A percentile compares a stretch with the other conserved stretches of the same genome.
These are phyloP conservation scores for Aureobasidium sp. DNA, from an alignment of 2,329 filamentous ascomycete species.

Conservation along the genomic window DNA sequence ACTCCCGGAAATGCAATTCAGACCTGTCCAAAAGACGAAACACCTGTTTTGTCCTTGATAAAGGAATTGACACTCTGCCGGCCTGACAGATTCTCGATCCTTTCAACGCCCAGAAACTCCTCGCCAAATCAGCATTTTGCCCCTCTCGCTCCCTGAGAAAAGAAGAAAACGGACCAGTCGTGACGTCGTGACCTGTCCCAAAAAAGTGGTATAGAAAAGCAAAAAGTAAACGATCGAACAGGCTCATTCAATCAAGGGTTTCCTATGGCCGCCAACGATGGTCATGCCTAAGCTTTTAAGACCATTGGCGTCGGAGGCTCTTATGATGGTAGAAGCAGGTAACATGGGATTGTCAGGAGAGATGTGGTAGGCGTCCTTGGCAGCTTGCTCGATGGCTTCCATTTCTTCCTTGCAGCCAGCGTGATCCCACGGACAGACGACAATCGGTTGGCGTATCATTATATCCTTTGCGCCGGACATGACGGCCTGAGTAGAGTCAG, in stretches of 20 bases:
- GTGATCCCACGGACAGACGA: slow-evolving; percentile 91
- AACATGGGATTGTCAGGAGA: slow-evolving; percentile 87
- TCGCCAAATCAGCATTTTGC: slow-evolving; percentile 6
- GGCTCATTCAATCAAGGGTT: slow-evolving; percentile 56
- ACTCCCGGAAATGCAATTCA: background rate
- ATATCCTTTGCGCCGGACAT: slow-evolving; percentile 85
- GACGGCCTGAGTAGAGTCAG: slow-evolving; percentile 55
- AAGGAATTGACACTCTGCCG: background rate
- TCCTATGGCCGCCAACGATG: slow-evolving; percentile 53
- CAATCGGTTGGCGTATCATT: slow-evolving; percentile 78
- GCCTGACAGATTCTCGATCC: background rate
- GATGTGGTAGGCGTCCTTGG: slow-evolving; percentile 81
- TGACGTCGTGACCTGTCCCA: slow-evolving; percentile 1
- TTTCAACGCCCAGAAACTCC: slow-evolving; percentile 1
- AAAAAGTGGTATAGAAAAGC: background rate
- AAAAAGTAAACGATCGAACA: background rate
- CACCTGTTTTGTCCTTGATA: background rate
- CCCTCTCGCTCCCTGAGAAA: background rate
- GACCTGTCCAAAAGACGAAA: background rate
- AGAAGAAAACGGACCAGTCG: background rate
- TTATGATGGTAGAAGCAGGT: slow-evolving; percentile 74
- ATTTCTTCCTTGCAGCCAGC: slow-evolving; percentile 97
- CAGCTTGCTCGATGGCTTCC: slow-evolving; percentile 94
- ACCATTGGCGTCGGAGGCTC: slow-evolving; percentile 62
- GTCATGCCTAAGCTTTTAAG: slow-evolving; percentile 52